A percentile compares a stretch with the other conserved stretches of the same genome.
These are phyloP conservation scores for Aureobasidium leucospermi DNA, from an alignment of 2,329 filamentous ascomycete genomes.

Conservation along the genomic window DNA sequence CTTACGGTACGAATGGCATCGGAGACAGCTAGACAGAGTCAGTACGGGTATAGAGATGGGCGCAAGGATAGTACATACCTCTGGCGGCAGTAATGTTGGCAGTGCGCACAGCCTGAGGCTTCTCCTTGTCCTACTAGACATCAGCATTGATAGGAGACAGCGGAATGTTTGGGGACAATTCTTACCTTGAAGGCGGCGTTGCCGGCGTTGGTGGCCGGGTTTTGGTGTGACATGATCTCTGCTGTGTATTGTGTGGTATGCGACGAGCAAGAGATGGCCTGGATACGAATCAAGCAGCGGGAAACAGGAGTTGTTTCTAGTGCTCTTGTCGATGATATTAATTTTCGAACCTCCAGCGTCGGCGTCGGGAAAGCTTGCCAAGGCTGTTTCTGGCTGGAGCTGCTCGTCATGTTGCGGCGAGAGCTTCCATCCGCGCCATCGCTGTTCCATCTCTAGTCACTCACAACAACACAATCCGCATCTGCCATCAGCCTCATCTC, in stretches of 20 bases:
- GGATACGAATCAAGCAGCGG: not conserved
- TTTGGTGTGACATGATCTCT: conserved; percentile 32
- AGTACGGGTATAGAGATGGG: not conserved
- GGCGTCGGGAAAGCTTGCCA: not conserved
- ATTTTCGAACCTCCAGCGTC: conserved; percentile 5
- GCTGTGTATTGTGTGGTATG: not conserved
- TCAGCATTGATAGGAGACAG: not conserved
- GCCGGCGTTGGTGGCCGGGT: conserved; percentile 41
- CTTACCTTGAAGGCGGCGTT: conserved; percentile 61
- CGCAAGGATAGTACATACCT: conserved; percentile 50
- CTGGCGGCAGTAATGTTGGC: conserved; percentile 95
- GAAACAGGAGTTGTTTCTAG: not conserved
- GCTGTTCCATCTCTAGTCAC: not conserved
- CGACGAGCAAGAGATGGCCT: conserved; percentile 5
- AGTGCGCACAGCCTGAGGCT: conserved; percentile 92
- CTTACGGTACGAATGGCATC: conserved; percentile 86
- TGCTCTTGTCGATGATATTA: not conserved
- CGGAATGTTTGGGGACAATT: not conserved
- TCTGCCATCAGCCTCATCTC: not conserved
- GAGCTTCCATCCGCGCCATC: not conserved
- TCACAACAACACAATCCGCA: not conserved
- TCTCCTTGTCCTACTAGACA: conserved; percentile 73
- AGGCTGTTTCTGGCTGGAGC: not conserved
- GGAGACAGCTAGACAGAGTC: conserved; percentile 63
- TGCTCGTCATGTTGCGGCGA: conserved; percentile 1